Evolutionary conservation across 352 stramenopile species (phyloP).

Genomic region (Globisporangium ultimum): DNA sequence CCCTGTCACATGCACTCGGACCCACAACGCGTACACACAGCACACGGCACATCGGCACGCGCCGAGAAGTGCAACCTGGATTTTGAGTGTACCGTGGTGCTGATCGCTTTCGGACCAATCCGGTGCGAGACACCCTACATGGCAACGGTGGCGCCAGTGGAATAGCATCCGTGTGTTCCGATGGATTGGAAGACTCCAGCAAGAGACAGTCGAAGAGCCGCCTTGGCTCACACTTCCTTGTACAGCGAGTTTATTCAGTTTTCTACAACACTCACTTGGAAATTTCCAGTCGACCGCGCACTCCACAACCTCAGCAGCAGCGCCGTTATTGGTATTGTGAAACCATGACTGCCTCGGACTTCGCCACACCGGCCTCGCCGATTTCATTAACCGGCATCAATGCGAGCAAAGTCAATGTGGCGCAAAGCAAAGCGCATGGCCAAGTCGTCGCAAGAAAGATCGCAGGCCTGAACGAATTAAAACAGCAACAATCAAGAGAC

Average conservation of each 20-base stretch:
- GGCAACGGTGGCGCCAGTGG: not conserved
- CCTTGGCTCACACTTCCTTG: no score
- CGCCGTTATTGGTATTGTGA: no score
- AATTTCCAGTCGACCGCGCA: not conserved
- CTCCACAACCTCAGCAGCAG: not conserved
- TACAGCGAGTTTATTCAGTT: not conserved
- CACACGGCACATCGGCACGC: no score
- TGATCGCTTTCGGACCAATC: no score
- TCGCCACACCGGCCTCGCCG: not conserved
- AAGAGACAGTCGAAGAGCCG: constrained; percentile 1
- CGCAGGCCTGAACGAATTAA: not conserved
- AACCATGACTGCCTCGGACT: constrained; percentile 10
- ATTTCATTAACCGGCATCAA: not conserved
- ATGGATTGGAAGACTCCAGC: not conserved
- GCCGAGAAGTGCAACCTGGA: no score
- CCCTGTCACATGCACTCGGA: no score
- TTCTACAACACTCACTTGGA: constrained; percentile 1
- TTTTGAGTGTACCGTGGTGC: no score
- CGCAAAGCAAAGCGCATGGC: constrained; percentile 4
- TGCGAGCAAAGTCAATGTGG: not conserved
- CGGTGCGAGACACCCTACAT: no score
- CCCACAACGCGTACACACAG: no score
- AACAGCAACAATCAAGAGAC: not conserved
- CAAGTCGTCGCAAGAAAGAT: constrained; percentile 2
- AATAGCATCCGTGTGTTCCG: not conserved